Conservation (phyloP, 2,329 filamentous ascomycete species). For the Ceratocystis albifundus region DNA sequence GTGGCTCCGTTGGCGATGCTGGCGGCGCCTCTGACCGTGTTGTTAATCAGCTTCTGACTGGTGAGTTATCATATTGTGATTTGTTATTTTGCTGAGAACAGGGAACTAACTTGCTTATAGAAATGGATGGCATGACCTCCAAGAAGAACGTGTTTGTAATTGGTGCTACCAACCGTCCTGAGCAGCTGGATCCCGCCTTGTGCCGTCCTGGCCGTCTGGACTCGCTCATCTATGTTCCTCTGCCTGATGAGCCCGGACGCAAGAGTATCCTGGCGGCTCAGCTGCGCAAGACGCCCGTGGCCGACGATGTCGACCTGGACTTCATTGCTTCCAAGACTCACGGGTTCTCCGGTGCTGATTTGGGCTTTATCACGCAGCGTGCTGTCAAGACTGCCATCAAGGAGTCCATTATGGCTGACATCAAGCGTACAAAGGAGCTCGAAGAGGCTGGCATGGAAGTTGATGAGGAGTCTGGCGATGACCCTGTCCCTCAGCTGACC, state of each 20-base stretch:
- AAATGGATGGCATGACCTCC: conserved; percentile 99
- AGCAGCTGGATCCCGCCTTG: conserved; percentile 94
- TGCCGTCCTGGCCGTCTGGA: conserved; percentile 98
- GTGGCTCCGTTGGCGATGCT: conserved; percentile 88
- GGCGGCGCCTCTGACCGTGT: conserved; percentile 98
- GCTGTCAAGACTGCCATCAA: conserved; percentile 99
- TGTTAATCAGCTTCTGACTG: conserved; percentile 97
- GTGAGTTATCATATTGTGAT: conserved; percentile 39
- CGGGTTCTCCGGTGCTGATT: conserved; percentile 98
- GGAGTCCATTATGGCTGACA: conserved; percentile 79
- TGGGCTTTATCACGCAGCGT: conserved; percentile 97
- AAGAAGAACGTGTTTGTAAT: conserved; percentile 99
- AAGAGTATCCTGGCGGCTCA: conserved; percentile 85
- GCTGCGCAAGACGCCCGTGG: conserved; percentile 93
- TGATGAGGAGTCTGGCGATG: conserved; percentile 67
- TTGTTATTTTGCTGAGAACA: conserved; percentile 13
- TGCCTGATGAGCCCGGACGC: conserved; percentile 85
- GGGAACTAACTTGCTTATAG: conserved; percentile 40
- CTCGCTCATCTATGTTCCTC: conserved; percentile 93
- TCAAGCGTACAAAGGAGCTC: conserved; percentile 78
- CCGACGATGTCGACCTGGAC: conserved; percentile 71
- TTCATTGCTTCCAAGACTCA: conserved; percentile 96
- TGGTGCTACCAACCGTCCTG: conserved; percentile 93
- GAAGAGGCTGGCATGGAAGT: conserved; percentile 68
- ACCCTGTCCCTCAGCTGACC: conserved; percentile 90